Conservation (phyloP, 2,329 filamentous ascomycete genomes). For the Cladophialophora exuberans region DNA sequence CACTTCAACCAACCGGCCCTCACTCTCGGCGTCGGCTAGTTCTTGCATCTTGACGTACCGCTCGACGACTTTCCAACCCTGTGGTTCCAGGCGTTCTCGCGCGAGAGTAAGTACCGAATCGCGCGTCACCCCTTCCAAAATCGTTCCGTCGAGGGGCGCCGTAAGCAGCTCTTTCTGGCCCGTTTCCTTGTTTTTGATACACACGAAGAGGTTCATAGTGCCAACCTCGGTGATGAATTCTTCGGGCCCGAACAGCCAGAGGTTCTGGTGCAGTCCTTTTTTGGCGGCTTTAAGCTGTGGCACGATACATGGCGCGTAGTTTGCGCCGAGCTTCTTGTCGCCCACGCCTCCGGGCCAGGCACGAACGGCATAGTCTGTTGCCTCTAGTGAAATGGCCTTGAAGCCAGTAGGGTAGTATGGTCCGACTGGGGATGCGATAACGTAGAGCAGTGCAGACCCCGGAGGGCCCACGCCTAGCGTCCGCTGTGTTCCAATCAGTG, state of each 20-base stretch:
- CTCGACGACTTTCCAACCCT: slow-evolving; percentile 89
- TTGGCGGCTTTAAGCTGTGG: slow-evolving; percentile 90
- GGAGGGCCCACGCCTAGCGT: slow-evolving; percentile 93
- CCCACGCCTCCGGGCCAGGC: slow-evolving; percentile 98
- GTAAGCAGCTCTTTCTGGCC: slow-evolving; percentile 91
- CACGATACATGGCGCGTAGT: slow-evolving; percentile 99
- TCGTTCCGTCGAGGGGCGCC: slow-evolving; percentile 94
- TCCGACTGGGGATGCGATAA: slow-evolving; percentile 94
- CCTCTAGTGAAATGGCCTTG: slow-evolving; percentile 94
- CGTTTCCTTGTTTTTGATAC: slow-evolving; percentile 80
- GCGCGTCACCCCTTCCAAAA: slow-evolving; percentile 90
- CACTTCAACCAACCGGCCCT: slow-evolving; percentile 87
- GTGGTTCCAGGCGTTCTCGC: slow-evolving; percentile 75
- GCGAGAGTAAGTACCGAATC: slow-evolving; percentile 89
- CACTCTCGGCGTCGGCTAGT: slow-evolving; percentile 75
- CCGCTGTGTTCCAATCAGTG: slow-evolving; percentile 94
- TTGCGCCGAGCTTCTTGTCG: slow-evolving; percentile 97
- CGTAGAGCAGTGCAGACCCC: slow-evolving; percentile 85
- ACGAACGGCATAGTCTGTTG: slow-evolving; percentile 93
- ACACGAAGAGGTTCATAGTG: slow-evolving; percentile 98
- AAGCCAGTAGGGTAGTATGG: slow-evolving; percentile 98
- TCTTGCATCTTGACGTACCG: slow-evolving; percentile 91
- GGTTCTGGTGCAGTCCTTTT: slow-evolving; percentile 94
- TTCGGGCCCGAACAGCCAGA: slow-evolving; percentile 96
- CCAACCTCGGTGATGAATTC: slow-evolving; percentile 96